Conservation (phyloP, 2,329 filamentous ascomycete species). For the Sporothrix mexicana region DNA sequence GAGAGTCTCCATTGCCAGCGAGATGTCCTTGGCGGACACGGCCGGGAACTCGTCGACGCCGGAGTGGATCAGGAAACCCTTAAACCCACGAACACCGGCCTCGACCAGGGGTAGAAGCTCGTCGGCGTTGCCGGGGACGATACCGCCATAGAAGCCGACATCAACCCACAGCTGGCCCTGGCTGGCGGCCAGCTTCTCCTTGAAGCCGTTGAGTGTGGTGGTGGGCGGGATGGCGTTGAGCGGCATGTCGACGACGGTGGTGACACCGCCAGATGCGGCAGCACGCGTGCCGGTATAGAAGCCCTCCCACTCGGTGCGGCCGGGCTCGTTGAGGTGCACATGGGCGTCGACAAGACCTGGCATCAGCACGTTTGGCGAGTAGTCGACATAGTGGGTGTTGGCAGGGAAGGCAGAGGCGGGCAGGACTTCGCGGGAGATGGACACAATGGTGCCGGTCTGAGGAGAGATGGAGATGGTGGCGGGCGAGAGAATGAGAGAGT, state of each 20-base stretch:
- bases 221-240: constrained; percentile 96
- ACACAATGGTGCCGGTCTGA: constrained; percentile 80
- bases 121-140: constrained; percentile 85
- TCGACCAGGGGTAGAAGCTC: constrained; percentile 82
- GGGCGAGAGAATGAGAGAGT: constrained; percentile 69
- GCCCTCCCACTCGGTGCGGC: constrained; percentile 96
- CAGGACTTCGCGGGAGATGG: constrained; percentile 75
- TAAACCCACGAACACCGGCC: constrained; percentile 91
- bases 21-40: constrained; percentile 79
- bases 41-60: constrained; percentile 97
- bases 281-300: constrained; percentile 95
- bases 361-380: constrained; percentile 82
- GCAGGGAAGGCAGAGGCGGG: constrained; percentile 76
- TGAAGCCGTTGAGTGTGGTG: constrained; percentile 80
- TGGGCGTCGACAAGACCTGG: constrained; percentile 96
- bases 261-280: constrained; percentile 93
- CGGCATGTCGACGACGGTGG: constrained; percentile 97
- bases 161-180: constrained; percentile 94
- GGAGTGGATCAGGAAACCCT: constrained; percentile 96
- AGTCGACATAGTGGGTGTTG: constrained; percentile 75
- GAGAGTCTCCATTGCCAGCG: constrained; percentile 78
- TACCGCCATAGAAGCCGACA: constrained; percentile 96
- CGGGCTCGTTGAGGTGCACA: constrained; percentile 96
- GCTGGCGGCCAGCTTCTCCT: constrained; percentile 85
- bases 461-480: constrained; percentile 83